A percentile compares a stretch with the other conserved stretches of the same genome.
These are phyloP conservation scores for Hypoxylon intermedium DNA, from an alignment of 495 filamentous ascomycete genomes.

Conservation along the genomic window DNA sequence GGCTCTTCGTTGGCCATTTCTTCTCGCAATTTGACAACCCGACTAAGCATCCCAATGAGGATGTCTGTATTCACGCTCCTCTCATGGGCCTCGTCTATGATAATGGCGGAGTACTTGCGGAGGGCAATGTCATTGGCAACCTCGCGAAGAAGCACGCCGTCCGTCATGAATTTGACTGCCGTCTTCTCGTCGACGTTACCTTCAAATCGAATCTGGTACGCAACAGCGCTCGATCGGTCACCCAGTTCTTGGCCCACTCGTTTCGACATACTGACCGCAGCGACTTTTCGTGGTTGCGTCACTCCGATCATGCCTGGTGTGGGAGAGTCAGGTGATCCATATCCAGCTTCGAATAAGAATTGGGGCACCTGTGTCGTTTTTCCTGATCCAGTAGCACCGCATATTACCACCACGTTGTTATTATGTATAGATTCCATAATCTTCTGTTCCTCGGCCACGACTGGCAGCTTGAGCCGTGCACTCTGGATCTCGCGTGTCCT, in stretches of 20 bases:
- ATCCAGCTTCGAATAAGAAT: constrained; percentile 93
- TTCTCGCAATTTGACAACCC: constrained; percentile 77
- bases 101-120: constrained; percentile 89
- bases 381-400: constrained; percentile 93
- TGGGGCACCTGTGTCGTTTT: constrained; percentile 98
- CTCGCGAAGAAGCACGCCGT: constrained; percentile 93
- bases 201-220: constrained; percentile 96
- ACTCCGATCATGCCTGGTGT: constrained; percentile 93
- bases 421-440: constrained; percentile 98
- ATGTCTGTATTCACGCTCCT: constrained; percentile 98
- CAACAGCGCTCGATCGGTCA: constrained; percentile 69
- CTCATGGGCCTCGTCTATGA: constrained; percentile 98
- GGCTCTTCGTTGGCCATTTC: constrained; percentile 56
- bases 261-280: constrained; percentile 93
- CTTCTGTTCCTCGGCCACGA: constrained; percentile 93
- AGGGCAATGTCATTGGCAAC: constrained; percentile 88
- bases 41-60: constrained; percentile 91
- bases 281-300: constrained; percentile 85
- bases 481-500: constrained; percentile 77
- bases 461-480: constrained; percentile 78
- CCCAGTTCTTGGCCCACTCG: constrained; percentile 87
- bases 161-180: constrained; percentile 98
- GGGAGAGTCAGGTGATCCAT: constrained; percentile 75
- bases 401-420: constrained; percentile 86
- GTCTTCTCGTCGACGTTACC: constrained; percentile 82